phyloP scores from a whole-genome alignment of 2,329 filamentous ascomycete species.

The Hymenoscyphus fructigenus region DNA sequence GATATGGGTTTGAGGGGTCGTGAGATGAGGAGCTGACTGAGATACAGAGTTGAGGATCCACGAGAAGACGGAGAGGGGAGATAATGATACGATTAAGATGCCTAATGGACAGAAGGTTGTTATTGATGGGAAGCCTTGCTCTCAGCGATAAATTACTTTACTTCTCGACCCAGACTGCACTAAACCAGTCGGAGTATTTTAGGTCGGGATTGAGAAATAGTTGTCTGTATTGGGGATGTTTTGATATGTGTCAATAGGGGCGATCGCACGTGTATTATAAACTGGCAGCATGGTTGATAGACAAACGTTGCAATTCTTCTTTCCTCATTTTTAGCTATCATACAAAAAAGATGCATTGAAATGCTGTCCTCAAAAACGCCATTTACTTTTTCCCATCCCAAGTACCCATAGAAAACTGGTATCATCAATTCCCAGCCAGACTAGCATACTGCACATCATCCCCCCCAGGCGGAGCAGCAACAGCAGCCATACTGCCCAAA shows the following conservation, averaged over 20 bases:
- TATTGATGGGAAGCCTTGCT: constrained; percentile 37
- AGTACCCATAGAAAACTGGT: not conserved
- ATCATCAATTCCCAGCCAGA: constrained; percentile 71
- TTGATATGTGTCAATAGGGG: not conserved
- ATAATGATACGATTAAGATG: constrained; percentile 87
- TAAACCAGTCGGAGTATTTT: constrained; percentile 7
- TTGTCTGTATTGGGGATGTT: not conserved
- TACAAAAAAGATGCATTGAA: not conserved
- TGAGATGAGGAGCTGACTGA: too few relatives aligned
- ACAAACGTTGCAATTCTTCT: not conserved
- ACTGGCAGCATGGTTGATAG: constrained; percentile 2
- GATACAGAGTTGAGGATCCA: constrained; percentile 81
- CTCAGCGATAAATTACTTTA: not conserved
- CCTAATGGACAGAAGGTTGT: constrained; percentile 37
- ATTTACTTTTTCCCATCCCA: constrained; percentile 25
- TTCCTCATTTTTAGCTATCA: constrained; percentile 7
- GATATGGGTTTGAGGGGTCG: too few relatives aligned
- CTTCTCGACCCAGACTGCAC: too few relatives aligned
- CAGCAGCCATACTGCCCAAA: constrained; percentile 39
- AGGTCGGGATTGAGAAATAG: too few relatives aligned
- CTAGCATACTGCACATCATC: constrained; percentile 82
- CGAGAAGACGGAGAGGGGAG: constrained; percentile 83
- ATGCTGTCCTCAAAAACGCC: constrained; percentile 25
- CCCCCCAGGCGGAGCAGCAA: constrained; percentile 77
- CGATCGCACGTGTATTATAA: constrained; percentile 2